Evolutionary conservation across 2,329 filamentous ascomycete species (phyloP).

Genomic region (Penicillium sp.): DNA sequence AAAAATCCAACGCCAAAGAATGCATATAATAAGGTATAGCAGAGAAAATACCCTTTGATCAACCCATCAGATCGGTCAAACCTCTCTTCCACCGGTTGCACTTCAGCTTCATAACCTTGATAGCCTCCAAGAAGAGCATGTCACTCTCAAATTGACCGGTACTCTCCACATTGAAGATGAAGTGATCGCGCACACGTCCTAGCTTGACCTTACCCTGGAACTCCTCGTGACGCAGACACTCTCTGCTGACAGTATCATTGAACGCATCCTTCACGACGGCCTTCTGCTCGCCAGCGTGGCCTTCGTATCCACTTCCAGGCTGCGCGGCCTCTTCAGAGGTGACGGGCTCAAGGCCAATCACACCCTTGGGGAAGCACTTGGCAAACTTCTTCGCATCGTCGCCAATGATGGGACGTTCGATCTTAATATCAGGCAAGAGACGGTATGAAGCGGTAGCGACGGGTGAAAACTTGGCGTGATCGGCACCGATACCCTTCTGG

Average conservation of each 20-base stretch:
- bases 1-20: constrained; percentile 32
- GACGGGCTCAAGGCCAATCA: constrained; percentile 70
- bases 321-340: constrained; percentile 56
- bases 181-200: constrained; percentile 82
- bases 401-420: constrained; percentile 73
- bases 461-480: constrained; percentile 95
- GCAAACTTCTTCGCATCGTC: constrained; percentile 81
- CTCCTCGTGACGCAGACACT: constrained; percentile 82
- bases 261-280: constrained; percentile 81
- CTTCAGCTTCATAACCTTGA: constrained; percentile 78
- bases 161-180: constrained; percentile 94
- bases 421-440: constrained; percentile 77
- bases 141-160: constrained; percentile 92
- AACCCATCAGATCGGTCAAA: constrained; percentile 37
- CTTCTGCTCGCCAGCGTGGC: constrained; percentile 69
- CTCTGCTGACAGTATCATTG: constrained; percentile 89
- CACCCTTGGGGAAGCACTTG: constrained; percentile 77
- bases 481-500: constrained; percentile 83
- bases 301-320: constrained; percentile 58
- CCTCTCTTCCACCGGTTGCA: constrained; percentile 47
- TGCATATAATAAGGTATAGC: constrained; percentile 25
- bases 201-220: constrained; percentile 94
- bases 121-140: constrained; percentile 79
- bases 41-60: constrained; percentile 12
- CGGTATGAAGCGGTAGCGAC: constrained; percentile 92